Evolutionary conservation across 768 basidiomycete species (phyloP).

Genomic region (Tulasnella sp.): DNA sequence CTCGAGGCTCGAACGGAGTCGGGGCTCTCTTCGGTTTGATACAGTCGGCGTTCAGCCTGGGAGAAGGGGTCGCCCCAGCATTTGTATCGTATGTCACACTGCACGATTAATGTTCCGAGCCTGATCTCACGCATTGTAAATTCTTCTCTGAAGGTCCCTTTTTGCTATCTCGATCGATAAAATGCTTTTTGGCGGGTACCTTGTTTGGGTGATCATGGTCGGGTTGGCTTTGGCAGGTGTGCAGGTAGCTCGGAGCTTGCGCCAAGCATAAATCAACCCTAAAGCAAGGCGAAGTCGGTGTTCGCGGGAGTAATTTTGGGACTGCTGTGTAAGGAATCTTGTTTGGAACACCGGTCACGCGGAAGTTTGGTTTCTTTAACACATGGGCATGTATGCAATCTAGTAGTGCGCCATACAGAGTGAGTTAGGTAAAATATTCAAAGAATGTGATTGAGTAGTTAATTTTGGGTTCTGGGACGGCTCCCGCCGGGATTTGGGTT

Average conservation of each 20-base stretch:
- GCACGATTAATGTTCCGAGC: neutral
- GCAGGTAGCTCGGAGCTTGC: neutral
- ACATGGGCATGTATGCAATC: neutral
- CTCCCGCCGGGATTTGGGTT: no score
- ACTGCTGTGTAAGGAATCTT: no score
- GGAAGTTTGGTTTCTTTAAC: neutral
- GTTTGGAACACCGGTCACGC: no score
- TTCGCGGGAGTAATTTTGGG: neutral
- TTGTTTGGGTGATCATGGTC: slow-evolving; percentile 31
- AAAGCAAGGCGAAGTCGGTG: neutral
- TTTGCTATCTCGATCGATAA: slow-evolving; percentile 18
- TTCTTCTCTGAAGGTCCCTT: neutral
- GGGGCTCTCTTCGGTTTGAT: slow-evolving; percentile 25
- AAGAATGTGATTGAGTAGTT: neutral
- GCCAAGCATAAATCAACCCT: neutral
- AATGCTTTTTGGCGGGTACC: slow-evolving; percentile 18
- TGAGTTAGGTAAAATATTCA: neutral
- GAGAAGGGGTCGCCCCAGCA: slow-evolving; percentile 23
- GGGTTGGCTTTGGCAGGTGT: neutral
- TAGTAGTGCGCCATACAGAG: neutral
- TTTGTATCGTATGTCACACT: neutral
- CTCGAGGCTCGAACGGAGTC: neutral
- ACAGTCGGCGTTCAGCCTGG: slow-evolving; percentile 20
- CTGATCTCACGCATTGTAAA: neutral
- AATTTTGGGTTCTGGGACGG: no score